Base-by-base conservation (phyloP, 108 stramenopile genomes). In the Nannochloropsis salina region DNA sequence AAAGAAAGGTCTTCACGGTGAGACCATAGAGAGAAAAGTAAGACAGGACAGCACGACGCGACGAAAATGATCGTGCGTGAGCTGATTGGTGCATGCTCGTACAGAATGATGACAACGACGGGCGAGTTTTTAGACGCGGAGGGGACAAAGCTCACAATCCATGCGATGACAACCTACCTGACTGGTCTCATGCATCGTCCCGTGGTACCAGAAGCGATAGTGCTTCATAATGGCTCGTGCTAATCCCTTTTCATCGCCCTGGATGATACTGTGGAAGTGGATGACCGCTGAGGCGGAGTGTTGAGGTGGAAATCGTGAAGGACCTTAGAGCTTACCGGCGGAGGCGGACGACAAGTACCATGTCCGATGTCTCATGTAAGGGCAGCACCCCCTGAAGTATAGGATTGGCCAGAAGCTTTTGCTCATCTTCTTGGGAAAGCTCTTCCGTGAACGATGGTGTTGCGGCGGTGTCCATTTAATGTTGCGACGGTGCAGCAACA, bases 161-260 rank as follows among this genome's bases (percentile, higher is more conserved):
- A 31, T 31, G 31, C 31, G 31, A 31, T 31, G 31, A 31, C 31
- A 31, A 31, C 31, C 31, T 3, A 74, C 61, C 61, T 74, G 61
- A n/a, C 61, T 74, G 20, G 61, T 74, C 61, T 74, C 61, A n/a
- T 74, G 61, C 61, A 74, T 74, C 61, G 15, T 74, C 20, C n/a
- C 61, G 61, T 74, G 61, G 61, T 74, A 74, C 61, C 61, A 74
- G n/a, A 74, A 74, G 61, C 61, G 61, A n/a, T 74, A 74, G n/a
- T 74, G 61, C 8, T 74, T 74, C 61, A 74, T 74, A 15, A 74
- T 15, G 20, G 3, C 61, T 2, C n/a, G 61, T n/a, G 61, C 61
- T 74, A 74, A 74, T 4, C 61, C 61, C 61, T 15, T 6, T n/a
- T 74, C 6, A 2, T 74, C n/a, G 15, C 61, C 61, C n/a, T 74